phyloP scores from a whole-genome alignment of 2,329 filamentous ascomycete genomes.

The Fusarium transvaalense region DNA sequence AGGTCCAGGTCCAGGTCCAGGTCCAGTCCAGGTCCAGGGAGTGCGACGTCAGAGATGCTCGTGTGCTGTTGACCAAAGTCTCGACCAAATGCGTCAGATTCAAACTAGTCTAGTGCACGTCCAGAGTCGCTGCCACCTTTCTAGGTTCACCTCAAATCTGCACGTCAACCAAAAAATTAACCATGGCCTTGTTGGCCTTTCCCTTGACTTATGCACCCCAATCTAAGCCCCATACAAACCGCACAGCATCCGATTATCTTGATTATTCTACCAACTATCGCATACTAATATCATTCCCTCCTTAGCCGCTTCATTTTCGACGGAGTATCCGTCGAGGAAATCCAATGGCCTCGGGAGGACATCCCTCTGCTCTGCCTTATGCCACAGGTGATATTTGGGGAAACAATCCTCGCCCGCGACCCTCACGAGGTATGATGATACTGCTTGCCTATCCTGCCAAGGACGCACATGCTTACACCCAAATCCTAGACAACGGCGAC shows the following conservation, averaged over 20 bases:
- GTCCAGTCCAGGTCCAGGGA: constrained; percentile 26
- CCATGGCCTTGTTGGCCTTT: constrained; percentile 21
- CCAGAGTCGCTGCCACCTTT: constrained; percentile 48
- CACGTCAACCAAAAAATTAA: constrained; percentile 37
- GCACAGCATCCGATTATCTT: constrained; percentile 37
- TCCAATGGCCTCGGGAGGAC: neutral
- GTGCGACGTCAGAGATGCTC: constrained; percentile 54
- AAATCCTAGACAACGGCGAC: constrained; percentile 48
- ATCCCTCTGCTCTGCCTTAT: neutral
- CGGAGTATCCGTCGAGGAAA: neutral
- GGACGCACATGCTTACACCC: constrained; percentile 30
- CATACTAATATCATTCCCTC: constrained; percentile 21
- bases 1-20: constrained; percentile 20
- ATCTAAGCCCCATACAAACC: constrained; percentile 31
- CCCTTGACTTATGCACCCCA: constrained; percentile 28
- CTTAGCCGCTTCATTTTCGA: neutral
- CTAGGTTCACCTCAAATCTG: constrained; percentile 33
- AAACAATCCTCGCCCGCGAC: constrained; percentile 49
- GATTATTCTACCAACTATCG: constrained; percentile 6
- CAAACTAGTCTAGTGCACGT: constrained; percentile 46
- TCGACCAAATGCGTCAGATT: constrained; percentile 52
- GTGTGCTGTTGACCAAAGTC: constrained; percentile 48
- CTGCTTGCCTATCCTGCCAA: neutral
- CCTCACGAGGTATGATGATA: constrained; percentile 61
- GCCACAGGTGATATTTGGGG: neutral